Percentiles rank a stretch among this genome's conserved stretches.
phyloP scores from a whole-genome alignment of 2,329 filamentous ascomycete species.

The Fusarium incarnatum region DNA sequence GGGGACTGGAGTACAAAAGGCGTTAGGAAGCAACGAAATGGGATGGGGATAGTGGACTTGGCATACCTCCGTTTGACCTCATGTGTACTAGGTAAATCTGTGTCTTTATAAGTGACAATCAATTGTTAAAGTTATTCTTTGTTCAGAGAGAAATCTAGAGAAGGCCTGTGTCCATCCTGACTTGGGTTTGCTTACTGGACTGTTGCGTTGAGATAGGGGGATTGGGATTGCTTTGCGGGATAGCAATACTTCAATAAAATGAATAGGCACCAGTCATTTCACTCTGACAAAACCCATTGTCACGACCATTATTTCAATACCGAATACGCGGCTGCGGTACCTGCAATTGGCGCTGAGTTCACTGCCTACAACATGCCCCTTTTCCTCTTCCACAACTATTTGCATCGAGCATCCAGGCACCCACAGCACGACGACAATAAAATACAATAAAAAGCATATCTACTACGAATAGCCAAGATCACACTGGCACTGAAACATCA shows the following conservation, averaged over 20 bases:
- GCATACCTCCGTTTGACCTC: not conserved
- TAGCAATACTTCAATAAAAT: too few relatives aligned
- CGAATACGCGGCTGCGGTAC: fast-evolving
- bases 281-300: too few relatives aligned
- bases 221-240: too few relatives aligned
- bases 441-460: not conserved
- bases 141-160: not conserved
- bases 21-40: constrained; percentile 7
- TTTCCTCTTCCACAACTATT: not conserved
- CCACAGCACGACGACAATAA: too few relatives aligned
- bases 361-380: too few relatives aligned
- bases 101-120: not conserved
- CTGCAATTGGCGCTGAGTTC: not conserved
- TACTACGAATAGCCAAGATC: too few relatives aligned
- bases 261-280: too few relatives aligned
- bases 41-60: too few relatives aligned
- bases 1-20: not conserved
- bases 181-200: too few relatives aligned
- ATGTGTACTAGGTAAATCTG: not conserved
- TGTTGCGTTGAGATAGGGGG: too few relatives aligned
- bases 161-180: too few relatives aligned
- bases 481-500: too few relatives aligned
- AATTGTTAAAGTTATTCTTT: not conserved
- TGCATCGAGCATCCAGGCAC: not conserved
- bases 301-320: fast-evolving